Conservation (phyloP, 441 rosid species). For the Euphorbia schlechtendalii region DNA sequence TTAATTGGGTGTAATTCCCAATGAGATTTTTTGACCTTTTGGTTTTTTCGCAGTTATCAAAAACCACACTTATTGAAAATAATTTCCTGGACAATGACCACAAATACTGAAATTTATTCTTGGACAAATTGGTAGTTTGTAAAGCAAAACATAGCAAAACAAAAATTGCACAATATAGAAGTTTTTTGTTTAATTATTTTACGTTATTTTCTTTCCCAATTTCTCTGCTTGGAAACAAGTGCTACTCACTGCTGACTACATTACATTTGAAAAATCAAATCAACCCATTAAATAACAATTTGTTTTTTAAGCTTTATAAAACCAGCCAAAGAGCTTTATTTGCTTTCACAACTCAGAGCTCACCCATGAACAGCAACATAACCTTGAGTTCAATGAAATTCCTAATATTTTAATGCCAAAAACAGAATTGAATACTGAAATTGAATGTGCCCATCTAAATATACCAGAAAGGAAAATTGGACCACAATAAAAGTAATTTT, state of each 20-base stretch:
- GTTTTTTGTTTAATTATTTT: not conserved
- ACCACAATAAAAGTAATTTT: not conserved
- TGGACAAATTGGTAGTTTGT: not conserved
- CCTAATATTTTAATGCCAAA: not conserved
- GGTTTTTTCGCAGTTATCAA: not conserved
- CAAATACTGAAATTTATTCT: not conserved
- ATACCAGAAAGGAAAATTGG: not conserved
- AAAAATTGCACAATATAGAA: not conserved
- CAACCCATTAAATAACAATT: not conserved
- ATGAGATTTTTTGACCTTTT: not conserved
- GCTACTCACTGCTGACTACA: not conserved
- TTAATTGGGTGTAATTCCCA: conserved; percentile 2
- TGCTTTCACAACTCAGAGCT: too few relatives aligned
- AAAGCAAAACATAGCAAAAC: not conserved
- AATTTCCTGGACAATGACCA: not conserved
- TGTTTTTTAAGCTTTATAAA: not conserved
- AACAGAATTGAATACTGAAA: not conserved
- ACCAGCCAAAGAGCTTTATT: not conserved
- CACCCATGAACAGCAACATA: not conserved
- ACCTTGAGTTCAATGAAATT: not conserved
- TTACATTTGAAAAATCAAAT: conserved; percentile 1
- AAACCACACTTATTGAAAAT: not conserved
- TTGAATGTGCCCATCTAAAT: not conserved
- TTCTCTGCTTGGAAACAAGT: not conserved
- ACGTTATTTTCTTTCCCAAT: not conserved